phyloP scores from a whole-genome alignment of 176 grass and related monocot species.

The Oryza nivara region DNA sequence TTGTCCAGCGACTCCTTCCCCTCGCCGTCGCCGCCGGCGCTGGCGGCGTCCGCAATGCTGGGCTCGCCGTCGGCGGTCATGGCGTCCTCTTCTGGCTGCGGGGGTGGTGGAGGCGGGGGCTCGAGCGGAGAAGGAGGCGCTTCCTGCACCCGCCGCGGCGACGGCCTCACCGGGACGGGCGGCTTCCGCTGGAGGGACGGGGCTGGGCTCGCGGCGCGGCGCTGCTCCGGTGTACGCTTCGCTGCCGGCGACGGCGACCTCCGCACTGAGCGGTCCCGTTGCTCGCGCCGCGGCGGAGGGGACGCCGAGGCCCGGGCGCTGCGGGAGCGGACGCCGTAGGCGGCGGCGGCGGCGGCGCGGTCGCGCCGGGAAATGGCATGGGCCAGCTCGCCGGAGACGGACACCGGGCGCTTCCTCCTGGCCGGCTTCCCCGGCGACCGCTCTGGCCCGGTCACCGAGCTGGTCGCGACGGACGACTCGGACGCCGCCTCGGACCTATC shows the following conservation, averaged over 20 bases:
- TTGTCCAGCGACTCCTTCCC: constrained; percentile 86
- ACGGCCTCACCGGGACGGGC: constrained; percentile 36
- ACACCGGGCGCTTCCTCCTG: constrained; percentile 62
- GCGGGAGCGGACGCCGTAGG: constrained; percentile 56
- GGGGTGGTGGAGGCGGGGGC: not conserved
- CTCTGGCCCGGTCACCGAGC: constrained; percentile 37
- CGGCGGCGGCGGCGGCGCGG: constrained; percentile 29
- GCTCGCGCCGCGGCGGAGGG: constrained; percentile 52
- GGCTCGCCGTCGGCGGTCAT: not conserved
- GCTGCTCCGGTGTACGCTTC: constrained; percentile 48
- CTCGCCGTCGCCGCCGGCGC: constrained; percentile 18
- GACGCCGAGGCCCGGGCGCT: constrained; percentile 60
- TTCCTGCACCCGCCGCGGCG: constrained; percentile 38
- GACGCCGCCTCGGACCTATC: constrained; percentile 47
- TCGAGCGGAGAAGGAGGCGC: not conserved
- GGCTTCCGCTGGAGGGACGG: constrained; percentile 22
- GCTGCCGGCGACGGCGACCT: constrained; percentile 70
- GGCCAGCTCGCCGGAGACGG: constrained; percentile 68
- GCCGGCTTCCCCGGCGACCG: constrained; percentile 45
- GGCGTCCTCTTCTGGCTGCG: constrained; percentile 31
- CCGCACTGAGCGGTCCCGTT: constrained; percentile 59
- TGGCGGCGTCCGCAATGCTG: not conserved
- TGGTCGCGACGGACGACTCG: constrained; percentile 56
- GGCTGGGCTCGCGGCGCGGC: constrained; percentile 28
- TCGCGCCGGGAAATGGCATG: constrained; percentile 22